Percentiles rank a stretch among this genome's conserved stretches.
phyloP scores from a whole-genome alignment of 345 rosid species.

The Kernera saxatilis region DNA sequence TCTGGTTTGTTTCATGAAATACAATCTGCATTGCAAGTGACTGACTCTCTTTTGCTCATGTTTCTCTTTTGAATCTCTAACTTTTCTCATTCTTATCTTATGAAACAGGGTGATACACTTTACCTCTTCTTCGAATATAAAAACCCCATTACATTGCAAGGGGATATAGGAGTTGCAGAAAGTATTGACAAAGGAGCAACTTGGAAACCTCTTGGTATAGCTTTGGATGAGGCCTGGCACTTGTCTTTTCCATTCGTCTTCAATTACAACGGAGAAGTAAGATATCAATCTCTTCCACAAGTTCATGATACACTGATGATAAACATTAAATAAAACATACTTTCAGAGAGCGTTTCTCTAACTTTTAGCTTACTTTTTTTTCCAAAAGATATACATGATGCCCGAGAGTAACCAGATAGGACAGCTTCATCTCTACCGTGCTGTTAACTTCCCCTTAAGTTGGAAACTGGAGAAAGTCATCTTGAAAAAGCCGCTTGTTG shows the following conservation, averaged over 20 bases:
- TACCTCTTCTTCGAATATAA: constrained; percentile 84
- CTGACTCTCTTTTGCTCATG: neutral
- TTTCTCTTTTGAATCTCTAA: neutral
- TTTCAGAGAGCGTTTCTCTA: neutral
- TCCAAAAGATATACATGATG: constrained; percentile 80
- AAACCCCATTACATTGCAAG: constrained; percentile 76
- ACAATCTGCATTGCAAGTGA: neutral
- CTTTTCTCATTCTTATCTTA: neutral
- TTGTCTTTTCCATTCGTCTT: constrained; percentile 89
- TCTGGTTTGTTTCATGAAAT: neutral
- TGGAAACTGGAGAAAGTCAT: constrained; percentile 73
- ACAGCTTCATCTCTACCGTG: constrained; percentile 75
- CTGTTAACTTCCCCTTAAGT: constrained; percentile 63
- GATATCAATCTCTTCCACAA: constrained; percentile 14
- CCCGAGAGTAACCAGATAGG: constrained; percentile 78
- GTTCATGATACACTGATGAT: neutral
- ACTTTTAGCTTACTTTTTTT: constrained; percentile 3
- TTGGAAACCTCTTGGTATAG: constrained; percentile 87
- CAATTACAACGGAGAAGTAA: constrained; percentile 68
- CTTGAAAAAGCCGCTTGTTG: constrained; percentile 69
- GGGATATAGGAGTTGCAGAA: constrained; percentile 87
- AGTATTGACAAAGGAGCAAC: constrained; percentile 85
- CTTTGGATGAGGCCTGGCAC: constrained; percentile 94
- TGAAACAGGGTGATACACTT: constrained; percentile 55
- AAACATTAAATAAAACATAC: neutral